Evolutionary conservation across 768 basidiomycete genomes (phyloP).

Genomic region (Naganishia kalamii): DNA sequence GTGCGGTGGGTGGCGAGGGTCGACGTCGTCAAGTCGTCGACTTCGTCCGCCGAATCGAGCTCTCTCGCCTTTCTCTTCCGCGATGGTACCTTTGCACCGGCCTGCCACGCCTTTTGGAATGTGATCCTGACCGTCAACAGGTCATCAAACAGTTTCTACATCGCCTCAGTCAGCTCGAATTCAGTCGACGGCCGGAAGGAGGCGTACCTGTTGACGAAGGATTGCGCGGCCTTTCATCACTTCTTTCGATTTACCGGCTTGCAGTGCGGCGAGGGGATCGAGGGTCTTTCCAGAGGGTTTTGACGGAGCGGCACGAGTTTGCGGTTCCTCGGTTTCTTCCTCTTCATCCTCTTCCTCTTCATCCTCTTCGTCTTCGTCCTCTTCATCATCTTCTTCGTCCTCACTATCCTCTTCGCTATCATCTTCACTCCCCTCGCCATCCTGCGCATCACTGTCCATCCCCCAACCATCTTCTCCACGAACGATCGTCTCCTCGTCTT

Average conservation of each 20-base stretch:
- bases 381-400: constrained; percentile 26
- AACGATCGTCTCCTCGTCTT: constrained; percentile 30
- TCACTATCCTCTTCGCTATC: constrained; percentile 27
- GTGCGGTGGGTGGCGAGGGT: constrained; percentile 2
- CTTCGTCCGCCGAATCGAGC: not conserved
- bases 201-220: constrained; percentile 65
- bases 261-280: constrained; percentile 40
- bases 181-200: not conserved
- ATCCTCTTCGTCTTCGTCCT: not conserved
- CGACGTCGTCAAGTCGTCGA: not conserved
- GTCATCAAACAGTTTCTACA: constrained; percentile 73
- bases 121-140: constrained; percentile 86
- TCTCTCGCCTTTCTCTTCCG: constrained; percentile 18
- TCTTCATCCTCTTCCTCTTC: constrained; percentile 17
- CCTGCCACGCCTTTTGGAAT: constrained; percentile 68
- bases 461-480: constrained; percentile 32
- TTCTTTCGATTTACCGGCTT: constrained; percentile 39
- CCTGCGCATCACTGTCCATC: constrained; percentile 27
- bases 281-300: constrained; percentile 15
- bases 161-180: not conserved
- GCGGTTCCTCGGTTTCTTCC: not conserved
- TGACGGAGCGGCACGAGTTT: not conserved
- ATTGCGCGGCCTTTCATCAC: constrained; percentile 73
- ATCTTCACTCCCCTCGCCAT: constrained; percentile 29
- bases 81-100: constrained; percentile 61